Conservation (phyloP, 768 basidiomycete species). For the Mycena leptocephala region DNA sequence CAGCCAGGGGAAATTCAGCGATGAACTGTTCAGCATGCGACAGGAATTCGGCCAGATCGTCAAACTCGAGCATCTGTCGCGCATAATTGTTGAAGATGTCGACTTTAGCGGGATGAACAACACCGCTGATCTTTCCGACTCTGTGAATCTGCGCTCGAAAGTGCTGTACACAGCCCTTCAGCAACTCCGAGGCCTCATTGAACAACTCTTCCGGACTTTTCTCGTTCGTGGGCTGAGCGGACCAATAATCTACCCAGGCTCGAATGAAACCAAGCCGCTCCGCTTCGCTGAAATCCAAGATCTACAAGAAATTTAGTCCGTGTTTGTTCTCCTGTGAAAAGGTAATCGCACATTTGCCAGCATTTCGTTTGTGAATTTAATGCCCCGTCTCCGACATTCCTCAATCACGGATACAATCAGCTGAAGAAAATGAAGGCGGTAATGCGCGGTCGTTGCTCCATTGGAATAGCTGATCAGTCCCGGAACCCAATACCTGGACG, state of each 20-base stretch:
- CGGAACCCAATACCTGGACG: not conserved
- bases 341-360: not conserved
- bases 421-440: not conserved
- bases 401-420: not conserved
- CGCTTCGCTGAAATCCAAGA: conserved; percentile 13
- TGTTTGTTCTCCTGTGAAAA: not conserved
- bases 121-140: not conserved
- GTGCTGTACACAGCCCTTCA: conserved; percentile 16
- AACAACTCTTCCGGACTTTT: not conserved
- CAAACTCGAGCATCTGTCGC: not conserved
- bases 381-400: not conserved
- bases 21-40: not conserved
- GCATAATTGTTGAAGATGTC: conserved; percentile 4
- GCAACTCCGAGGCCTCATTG: not conserved
- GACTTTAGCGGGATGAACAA: not conserved
- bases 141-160: not conserved
- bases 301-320: not conserved
- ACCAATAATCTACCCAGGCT: not conserved
- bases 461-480: not conserved
- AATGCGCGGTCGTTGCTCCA: not conserved
- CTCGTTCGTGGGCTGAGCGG: not conserved
- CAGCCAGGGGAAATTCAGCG: not conserved
- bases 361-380: not conserved
- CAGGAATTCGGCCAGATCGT: not conserved
- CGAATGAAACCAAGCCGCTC: conserved; percentile 8